Percentiles rank a stretch among this genome's conserved stretches.
These are phyloP conservation scores for Clavariopsis aquatica DNA, from an alignment of 495 filamentous ascomycete genomes.

Conservation along the genomic window DNA sequence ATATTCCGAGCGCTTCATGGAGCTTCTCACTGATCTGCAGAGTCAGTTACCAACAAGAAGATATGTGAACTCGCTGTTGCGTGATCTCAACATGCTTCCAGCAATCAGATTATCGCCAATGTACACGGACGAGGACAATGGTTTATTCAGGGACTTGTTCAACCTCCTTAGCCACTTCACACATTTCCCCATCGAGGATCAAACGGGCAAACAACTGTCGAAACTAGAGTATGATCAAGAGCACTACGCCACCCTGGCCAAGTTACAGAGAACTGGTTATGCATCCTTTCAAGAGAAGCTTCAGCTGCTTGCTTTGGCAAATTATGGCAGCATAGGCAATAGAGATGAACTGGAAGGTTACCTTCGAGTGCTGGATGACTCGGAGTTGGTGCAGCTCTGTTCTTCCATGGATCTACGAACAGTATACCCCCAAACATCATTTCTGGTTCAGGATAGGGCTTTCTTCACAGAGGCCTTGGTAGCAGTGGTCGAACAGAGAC, in stretches of 20 bases:
- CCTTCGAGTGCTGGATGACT: constrained; percentile 67
- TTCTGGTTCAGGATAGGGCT: constrained; percentile 61
- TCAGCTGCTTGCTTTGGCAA: constrained; percentile 85
- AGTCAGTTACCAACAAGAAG: constrained; percentile 92
- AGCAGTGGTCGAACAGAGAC: constrained; percentile 73
- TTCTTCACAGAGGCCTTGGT: constrained; percentile 77
- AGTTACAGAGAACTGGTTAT: constrained; percentile 76
- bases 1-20: constrained; percentile 91
- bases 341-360: constrained; percentile 77
- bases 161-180: constrained; percentile 79
- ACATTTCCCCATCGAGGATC: constrained; percentile 88
- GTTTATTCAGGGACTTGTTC: constrained; percentile 78
- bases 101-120: constrained; percentile 78
- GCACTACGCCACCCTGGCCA: constrained; percentile 74
- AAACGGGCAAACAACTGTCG: constrained; percentile 74
- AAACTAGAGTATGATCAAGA: constrained; percentile 72
- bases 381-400: constrained; percentile 71
- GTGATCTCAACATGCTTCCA: constrained; percentile 84
- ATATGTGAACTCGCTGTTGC: constrained; percentile 89
- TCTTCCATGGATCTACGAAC: constrained; percentile 74
- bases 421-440: constrained; percentile 70
- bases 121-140: constrained; percentile 71
- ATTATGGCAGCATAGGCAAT: constrained; percentile 84
- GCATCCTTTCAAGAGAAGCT: constrained; percentile 88
- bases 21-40: constrained; percentile 85